Conservation (phyloP, 164 flowering plant genomes). For the Akebia trifoliata region DNA sequence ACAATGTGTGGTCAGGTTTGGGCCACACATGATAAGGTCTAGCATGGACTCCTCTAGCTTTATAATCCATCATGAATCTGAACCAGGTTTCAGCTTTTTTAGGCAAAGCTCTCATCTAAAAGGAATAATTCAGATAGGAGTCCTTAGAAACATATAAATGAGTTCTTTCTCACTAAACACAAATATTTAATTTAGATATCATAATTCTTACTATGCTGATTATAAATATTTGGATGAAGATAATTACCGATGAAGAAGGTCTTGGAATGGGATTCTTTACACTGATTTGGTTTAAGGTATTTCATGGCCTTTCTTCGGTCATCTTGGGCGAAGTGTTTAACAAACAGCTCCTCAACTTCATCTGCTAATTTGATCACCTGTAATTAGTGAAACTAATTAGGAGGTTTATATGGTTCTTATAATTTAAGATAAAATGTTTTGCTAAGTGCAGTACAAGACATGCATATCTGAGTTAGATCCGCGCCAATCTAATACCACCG, state of each 20-base stretch:
- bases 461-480: constrained; percentile 25
- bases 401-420: background rate
- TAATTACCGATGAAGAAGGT: constrained; percentile 88
- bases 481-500: constrained; percentile 6
- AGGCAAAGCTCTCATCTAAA: constrained; percentile 10
- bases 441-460: constrained; percentile 22
- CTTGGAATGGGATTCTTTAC: constrained; percentile 75
- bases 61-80: constrained; percentile 32
- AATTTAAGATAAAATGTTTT: background rate
- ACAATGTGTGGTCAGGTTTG: constrained; percentile 17
- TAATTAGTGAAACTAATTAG: constrained; percentile 24
- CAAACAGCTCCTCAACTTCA: constrained; percentile 81
- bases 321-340: constrained; percentile 68
- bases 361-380: constrained; percentile 77
- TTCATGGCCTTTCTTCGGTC: constrained; percentile 77
- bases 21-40: constrained; percentile 6
- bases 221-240: constrained; percentile 1
- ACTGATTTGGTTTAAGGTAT: constrained; percentile 76
- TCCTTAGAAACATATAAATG: background rate
- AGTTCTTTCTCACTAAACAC: background rate
- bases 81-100: constrained; percentile 14
- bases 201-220: no score
- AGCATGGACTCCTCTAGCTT: constrained; percentile 21
- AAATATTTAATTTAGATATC: no score
- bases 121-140: background rate